Evolutionary conservation across 768 basidiomycete species (phyloP).

Genomic region (Boletus insuetus): DNA sequence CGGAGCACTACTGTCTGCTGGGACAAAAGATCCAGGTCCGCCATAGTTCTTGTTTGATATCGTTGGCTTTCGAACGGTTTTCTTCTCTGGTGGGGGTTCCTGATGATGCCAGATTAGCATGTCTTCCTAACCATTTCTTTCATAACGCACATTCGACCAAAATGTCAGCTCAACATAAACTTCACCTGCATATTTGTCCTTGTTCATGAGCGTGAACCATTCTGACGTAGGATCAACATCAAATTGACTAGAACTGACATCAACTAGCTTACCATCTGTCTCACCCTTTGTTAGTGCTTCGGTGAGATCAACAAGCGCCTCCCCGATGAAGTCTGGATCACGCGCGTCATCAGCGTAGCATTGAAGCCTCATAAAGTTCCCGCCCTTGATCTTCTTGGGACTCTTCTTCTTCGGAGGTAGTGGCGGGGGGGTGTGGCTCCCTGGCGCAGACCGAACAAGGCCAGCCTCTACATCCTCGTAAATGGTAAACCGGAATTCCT

Average conservation of each 20-base stretch:
- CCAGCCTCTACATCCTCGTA: constrained; percentile 69
- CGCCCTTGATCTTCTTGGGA: constrained; percentile 59
- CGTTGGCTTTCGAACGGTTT: constrained; percentile 45
- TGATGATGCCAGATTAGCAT: constrained; percentile 28
- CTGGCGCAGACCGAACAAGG: constrained; percentile 40
- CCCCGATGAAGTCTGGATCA: constrained; percentile 96
- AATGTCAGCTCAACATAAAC: constrained; percentile 96
- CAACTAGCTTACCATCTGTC: constrained; percentile 75
- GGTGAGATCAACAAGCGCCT: constrained; percentile 81
- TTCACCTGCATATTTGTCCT: constrained; percentile 93
- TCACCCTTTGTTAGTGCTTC: constrained; percentile 93
- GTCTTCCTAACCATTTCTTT: not conserved
- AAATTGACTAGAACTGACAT: not conserved
- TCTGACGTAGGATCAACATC: constrained; percentile 47
- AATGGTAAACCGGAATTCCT: constrained; percentile 91
- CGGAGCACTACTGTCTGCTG: constrained; percentile 39
- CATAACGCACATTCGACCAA: constrained; percentile 78
- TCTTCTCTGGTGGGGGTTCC: constrained; percentile 81
- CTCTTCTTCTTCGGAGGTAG: constrained; percentile 64
- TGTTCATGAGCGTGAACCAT: constrained; percentile 89
- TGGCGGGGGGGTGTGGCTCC: constrained; percentile 56
- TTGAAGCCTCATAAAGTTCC: constrained; percentile 71
- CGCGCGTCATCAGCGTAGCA: constrained; percentile 95
- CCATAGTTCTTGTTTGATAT: constrained; percentile 64
- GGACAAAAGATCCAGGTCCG: constrained; percentile 74